Percentiles rank a stretch among this genome's conserved stretches.
Evolutionary conservation across 2,329 filamentous ascomycete genomes (phyloP).

Genomic region (Leptographium lundbergii): DNA sequence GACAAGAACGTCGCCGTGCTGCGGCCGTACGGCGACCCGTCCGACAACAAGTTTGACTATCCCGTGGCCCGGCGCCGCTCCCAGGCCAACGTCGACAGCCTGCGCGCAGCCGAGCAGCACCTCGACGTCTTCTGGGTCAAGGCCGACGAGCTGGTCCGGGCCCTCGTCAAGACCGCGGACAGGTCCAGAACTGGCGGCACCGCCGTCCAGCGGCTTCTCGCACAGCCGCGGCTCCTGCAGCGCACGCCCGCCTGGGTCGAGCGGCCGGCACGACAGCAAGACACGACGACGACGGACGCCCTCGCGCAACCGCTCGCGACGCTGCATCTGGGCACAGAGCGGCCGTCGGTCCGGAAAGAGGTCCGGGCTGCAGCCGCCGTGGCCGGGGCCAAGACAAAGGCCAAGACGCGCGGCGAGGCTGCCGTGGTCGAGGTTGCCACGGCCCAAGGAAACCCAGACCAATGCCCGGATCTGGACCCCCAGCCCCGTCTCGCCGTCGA

Average conservation of each 20-base stretch:
- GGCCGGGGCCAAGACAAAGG: conserved; percentile 13
- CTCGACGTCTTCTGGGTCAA: conserved; percentile 34
- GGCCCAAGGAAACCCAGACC: background rate
- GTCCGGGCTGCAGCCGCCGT: conserved; percentile 2
- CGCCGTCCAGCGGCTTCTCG: conserved; percentile 18
- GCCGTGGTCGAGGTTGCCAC: too few species aligned
- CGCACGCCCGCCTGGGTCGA: conserved; percentile 38
- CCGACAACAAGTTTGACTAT: conserved; percentile 27
- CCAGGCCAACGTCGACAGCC: conserved; percentile 27
- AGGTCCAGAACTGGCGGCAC: too few species aligned
- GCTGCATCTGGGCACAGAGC: background rate
- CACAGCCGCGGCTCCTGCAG: conserved; percentile 23
- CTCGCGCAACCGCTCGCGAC: background rate
- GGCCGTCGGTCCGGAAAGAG: background rate
- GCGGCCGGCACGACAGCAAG: background rate
- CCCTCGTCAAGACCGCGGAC: conserved; percentile 14
- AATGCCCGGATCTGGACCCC: background rate
- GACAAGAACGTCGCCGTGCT: conserved; percentile 8
- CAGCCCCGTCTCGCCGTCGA: conserved; percentile 16
- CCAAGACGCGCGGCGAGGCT: conserved; percentile 3
- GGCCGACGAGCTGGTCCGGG: conserved; percentile 17
- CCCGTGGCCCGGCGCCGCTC: conserved; percentile 31
- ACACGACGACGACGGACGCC: background rate
- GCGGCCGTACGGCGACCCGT: conserved; percentile 19
- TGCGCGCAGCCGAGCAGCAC: conserved; percentile 32